Percentiles rank a stretch among this genome's conserved stretches.
Conservation (phyloP, 73 alveolate genomes). For the Tetrahymena thermophila region DNA sequence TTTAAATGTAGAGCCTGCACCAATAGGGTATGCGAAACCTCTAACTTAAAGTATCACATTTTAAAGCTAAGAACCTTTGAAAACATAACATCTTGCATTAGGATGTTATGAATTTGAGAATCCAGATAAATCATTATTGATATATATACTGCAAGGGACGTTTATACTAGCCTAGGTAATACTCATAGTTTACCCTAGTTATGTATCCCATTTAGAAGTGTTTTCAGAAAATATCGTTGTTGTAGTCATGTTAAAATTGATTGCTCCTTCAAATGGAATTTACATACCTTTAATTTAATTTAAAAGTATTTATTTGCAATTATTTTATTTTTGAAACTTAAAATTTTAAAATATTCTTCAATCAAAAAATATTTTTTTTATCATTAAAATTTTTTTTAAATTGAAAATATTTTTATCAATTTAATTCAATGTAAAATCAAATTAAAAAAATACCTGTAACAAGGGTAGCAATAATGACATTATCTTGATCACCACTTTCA, state of each 20-base stretch:
- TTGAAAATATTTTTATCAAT: not conserved
- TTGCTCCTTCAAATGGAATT: constrained; percentile 40
- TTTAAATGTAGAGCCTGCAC: constrained; percentile 1
- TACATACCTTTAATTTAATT: not conserved
- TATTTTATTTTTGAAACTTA: no score
- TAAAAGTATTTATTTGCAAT: not conserved
- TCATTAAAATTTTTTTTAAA: not conserved
- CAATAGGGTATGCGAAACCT: constrained; percentile 1
- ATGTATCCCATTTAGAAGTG: constrained; percentile 24
- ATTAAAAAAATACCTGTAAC: not conserved
- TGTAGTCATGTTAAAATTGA: constrained; percentile 34
- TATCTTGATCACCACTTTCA: constrained; percentile 13
- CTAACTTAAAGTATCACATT: constrained; percentile 18
- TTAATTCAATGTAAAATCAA: no score
- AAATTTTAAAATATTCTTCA: no score
- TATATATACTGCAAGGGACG: constrained; percentile 9
- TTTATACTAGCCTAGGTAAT: not conserved
- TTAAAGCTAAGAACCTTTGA: constrained; percentile 7
- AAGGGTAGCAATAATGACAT: not conserved
- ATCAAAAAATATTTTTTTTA: no score
- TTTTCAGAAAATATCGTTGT: constrained; percentile 12
- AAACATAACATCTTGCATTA: constrained; percentile 16
- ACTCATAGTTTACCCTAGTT: constrained; percentile 13
- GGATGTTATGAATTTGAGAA: constrained; percentile 3
- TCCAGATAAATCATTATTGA: not conserved